A percentile compares a stretch with the other conserved stretches of the same genome.
phyloP scores from a whole-genome alignment of 1,284 basidiomycete genomes.

The Cutaneotrichosporon sp. region DNA sequence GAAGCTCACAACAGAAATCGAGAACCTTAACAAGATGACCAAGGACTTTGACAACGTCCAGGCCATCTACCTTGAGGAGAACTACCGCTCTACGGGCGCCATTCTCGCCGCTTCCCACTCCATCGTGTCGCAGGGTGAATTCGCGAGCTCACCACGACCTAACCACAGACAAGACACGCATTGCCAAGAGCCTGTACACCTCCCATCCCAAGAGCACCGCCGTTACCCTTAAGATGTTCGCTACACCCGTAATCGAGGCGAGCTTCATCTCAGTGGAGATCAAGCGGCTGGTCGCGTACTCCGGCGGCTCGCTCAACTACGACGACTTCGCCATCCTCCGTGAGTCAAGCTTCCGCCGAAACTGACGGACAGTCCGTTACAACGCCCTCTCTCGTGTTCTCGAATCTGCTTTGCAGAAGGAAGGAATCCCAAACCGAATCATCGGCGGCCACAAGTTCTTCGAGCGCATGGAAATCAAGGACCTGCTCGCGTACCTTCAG shows the following conservation, averaged over 20 bases:
- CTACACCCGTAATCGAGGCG: constrained; percentile 60
- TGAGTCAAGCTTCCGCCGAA: constrained; percentile 56
- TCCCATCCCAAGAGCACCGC: constrained; percentile 65
- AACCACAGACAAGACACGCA: constrained; percentile 57
- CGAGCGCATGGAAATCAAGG: constrained; percentile 82
- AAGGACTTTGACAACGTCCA: constrained; percentile 66
- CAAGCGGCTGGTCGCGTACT: constrained; percentile 71
- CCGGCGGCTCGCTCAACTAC: constrained; percentile 70
- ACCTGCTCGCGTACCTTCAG: constrained; percentile 83
- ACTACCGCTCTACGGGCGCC: constrained; percentile 80
- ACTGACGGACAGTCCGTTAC: constrained; percentile 65
- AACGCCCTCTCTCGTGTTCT: constrained; percentile 78
- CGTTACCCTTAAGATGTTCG: constrained; percentile 56
- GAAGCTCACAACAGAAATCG: constrained; percentile 58
- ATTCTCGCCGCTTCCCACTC: constrained; percentile 76
- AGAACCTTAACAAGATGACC: constrained; percentile 76
- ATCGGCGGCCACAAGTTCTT: constrained; percentile 86
- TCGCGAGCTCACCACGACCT: background rate
- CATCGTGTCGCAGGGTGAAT: constrained; percentile 75
- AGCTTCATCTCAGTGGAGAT: constrained; percentile 76
- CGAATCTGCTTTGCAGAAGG: constrained; percentile 74
- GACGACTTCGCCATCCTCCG: constrained; percentile 78
- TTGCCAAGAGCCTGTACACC: constrained; percentile 74
- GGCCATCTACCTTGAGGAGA: constrained; percentile 79
- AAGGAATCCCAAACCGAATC: constrained; percentile 74